These are phyloP conservation scores for Pichia sp. DNA, from an alignment of 1,139 yeast genomes.

Conservation along the genomic window DNA sequence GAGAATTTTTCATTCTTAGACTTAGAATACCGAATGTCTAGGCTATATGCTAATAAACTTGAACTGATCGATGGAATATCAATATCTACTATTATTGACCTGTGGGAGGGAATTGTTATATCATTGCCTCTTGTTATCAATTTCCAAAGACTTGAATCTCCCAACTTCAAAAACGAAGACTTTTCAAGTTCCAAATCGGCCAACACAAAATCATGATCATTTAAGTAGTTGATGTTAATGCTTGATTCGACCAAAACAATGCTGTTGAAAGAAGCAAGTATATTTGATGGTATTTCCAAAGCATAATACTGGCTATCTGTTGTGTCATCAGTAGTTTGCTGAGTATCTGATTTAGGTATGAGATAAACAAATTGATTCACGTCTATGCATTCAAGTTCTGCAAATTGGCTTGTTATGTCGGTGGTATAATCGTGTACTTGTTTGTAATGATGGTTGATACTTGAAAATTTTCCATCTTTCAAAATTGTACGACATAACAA, in stretches of 20 bases:
- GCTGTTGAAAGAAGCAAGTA: constrained; percentile 42
- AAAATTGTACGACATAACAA: constrained; percentile 29
- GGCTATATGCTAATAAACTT: constrained; percentile 54
- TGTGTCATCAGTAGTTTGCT: constrained; percentile 33
- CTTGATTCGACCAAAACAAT: constrained; percentile 43
- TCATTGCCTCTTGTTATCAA: constrained; percentile 39
- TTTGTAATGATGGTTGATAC: constrained; percentile 14
- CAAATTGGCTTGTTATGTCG: constrained; percentile 28
- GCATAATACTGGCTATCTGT: constrained; percentile 52
- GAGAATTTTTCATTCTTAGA: constrained; percentile 37
- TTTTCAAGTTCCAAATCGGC: constrained; percentile 35
- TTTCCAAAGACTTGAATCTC: constrained; percentile 34
- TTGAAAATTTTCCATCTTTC: constrained; percentile 5
- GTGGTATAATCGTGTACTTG: constrained; percentile 33
- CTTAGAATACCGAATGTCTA: constrained; percentile 34
- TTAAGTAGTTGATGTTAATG: constrained; percentile 27
- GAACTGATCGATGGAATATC: constrained; percentile 57
- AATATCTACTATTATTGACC: constrained; percentile 48
- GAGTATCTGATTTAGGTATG: constrained; percentile 45
- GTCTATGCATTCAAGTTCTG: constrained; percentile 45
- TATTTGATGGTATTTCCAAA: constrained; percentile 37
- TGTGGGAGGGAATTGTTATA: constrained; percentile 40
- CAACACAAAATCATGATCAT: constrained; percentile 38
- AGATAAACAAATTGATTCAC: constrained; percentile 34
- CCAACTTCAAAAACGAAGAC: constrained; percentile 31